Percentiles rank a stretch among this genome's conserved stretches.
Evolutionary conservation across 2,329 filamentous ascomycete genomes (phyloP).

Genomic region (Fusarium sp.): DNA sequence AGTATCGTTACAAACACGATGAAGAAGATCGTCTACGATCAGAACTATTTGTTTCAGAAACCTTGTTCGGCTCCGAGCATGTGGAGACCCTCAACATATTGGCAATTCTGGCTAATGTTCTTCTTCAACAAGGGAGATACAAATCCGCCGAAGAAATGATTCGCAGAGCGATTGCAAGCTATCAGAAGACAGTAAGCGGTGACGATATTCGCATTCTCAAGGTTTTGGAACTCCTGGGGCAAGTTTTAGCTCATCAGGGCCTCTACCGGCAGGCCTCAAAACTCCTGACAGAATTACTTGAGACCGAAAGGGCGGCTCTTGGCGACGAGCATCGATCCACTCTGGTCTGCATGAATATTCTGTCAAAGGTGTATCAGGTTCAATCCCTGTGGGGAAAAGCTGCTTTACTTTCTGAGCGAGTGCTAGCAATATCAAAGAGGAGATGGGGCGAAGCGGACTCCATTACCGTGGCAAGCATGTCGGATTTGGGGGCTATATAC

Average conservation of each 20-base stretch:
- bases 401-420: accelerated
- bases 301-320: accelerated
- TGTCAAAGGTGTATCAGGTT: accelerated
- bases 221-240: accelerated
- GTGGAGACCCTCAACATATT: accelerated
- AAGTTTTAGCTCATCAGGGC: accelerated
- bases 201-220: accelerated
- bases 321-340: not conserved
- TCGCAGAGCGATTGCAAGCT: not conserved
- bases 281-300: accelerated
- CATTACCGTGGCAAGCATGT: too few relatives aligned
- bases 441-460: too few relatives aligned
- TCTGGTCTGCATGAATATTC: accelerated
- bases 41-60: not conserved
- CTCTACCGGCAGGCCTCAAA: accelerated
- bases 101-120: accelerated
- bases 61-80: not conserved
- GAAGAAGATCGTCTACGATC: not conserved
- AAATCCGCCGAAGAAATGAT: not conserved
- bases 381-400: accelerated
- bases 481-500: not conserved
- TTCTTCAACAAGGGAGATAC: accelerated
- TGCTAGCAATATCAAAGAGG: accelerated
- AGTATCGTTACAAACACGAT: accelerated
- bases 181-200: accelerated